phyloP scores from a whole-genome alignment of 2,329 filamentous ascomycete species.

The Hypoxylon sp. region DNA sequence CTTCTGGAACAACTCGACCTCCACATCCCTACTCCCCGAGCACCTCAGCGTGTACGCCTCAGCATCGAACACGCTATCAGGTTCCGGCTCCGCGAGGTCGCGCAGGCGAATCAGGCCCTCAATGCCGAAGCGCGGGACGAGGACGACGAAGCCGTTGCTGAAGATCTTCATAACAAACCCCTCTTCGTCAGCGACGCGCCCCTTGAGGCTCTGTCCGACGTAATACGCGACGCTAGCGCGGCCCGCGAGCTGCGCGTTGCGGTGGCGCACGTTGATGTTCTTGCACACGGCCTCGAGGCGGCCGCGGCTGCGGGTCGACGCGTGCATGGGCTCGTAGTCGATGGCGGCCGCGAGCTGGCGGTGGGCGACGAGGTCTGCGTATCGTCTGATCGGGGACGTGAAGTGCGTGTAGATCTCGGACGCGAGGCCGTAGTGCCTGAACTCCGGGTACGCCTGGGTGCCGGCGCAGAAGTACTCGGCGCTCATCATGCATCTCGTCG shows the following conservation, averaged over 20 bases:
- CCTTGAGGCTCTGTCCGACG: constrained; percentile 95
- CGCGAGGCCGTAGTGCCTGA: constrained; percentile 96
- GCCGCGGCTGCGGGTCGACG: constrained; percentile 83
- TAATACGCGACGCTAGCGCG: constrained; percentile 97
- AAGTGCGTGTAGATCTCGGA: constrained; percentile 99
- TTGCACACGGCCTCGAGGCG: constrained; percentile 95
- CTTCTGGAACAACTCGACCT: constrained; percentile 91
- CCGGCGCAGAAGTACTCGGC: constrained; percentile 98
- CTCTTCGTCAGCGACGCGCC: constrained; percentile 81
- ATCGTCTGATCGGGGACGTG: constrained; percentile 95
- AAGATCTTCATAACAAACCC: constrained; percentile 98
- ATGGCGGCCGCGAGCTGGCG: constrained; percentile 96
- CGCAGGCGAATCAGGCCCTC: constrained; percentile 90
- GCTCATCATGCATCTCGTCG: constrained; percentile 98
- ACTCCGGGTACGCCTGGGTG: constrained; percentile 92
- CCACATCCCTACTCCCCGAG: constrained; percentile 68
- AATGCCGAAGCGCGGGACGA: constrained; percentile 95
- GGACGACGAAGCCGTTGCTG: constrained; percentile 96
- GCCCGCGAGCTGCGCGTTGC: constrained; percentile 96
- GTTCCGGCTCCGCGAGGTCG: constrained; percentile 83
- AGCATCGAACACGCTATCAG: constrained; percentile 85
- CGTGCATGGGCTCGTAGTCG: constrained; percentile 88
- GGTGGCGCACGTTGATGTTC: constrained; percentile 97
- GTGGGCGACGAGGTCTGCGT: constrained; percentile 96
- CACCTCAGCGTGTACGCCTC: constrained; percentile 85